Conservation (phyloP, 257 asterid species). For the Lantana camara region DNA sequence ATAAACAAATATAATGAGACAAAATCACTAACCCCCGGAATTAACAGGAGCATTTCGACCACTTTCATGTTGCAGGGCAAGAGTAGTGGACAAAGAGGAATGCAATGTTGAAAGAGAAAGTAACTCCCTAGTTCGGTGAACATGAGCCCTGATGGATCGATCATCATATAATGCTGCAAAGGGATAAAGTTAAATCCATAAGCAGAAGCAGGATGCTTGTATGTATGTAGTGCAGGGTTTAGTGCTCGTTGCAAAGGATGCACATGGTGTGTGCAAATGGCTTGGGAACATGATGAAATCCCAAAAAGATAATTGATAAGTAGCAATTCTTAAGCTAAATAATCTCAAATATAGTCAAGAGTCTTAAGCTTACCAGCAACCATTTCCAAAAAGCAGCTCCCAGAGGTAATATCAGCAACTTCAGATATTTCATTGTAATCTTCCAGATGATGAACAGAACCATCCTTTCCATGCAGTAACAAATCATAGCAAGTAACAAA, state of each 20-base stretch:
- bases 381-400: conserved; percentile 76
- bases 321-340: neutral
- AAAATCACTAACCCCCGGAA: conserved; percentile 49
- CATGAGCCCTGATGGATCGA: conserved; percentile 75
- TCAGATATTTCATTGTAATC: conserved; percentile 77
- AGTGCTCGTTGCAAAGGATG: neutral
- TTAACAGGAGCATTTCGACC: conserved; percentile 42
- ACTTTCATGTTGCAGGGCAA: conserved; percentile 63
- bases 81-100: conserved; percentile 66
- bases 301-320: neutral
- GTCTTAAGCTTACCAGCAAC: conserved; percentile 51
- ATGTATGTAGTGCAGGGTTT: neutral
- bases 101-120: conserved; percentile 67
- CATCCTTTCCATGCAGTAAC: conserved; percentile 64
- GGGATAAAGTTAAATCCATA: conserved; percentile 26
- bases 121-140: conserved; percentile 69
- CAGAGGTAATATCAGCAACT: conserved; percentile 69
- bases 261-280: neutral
- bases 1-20: conserved; percentile 16
- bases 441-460: conserved; percentile 61
- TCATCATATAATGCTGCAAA: conserved; percentile 77
- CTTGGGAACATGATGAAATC: conserved; percentile 2
- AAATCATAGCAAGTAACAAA: conserved; percentile 74
- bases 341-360: neutral
- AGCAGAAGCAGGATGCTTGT: neutral